Evolutionary conservation across 208 protist species (phyloP).

Genomic region (Trypanosoma lewisi): DNA sequence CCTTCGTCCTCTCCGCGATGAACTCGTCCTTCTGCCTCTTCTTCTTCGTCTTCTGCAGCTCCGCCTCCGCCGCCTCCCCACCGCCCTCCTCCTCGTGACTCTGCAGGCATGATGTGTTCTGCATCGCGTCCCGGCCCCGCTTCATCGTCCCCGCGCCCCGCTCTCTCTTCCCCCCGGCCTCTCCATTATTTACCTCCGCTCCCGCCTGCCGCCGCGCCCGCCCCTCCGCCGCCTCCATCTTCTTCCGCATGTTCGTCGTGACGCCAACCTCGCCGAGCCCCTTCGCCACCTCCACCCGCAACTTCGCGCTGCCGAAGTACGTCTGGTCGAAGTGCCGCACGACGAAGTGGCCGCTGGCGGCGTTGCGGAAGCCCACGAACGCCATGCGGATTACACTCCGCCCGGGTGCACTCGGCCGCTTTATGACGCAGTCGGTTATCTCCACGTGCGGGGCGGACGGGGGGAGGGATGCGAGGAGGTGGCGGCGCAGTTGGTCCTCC

Average conservation of each 20-base stretch:
- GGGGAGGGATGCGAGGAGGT: slow-evolving; percentile 72
- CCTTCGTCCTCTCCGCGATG: slow-evolving; percentile 58
- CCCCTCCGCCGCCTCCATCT: slow-evolving; percentile 14
- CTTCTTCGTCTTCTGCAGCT: slow-evolving; percentile 7
- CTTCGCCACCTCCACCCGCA: slow-evolving; percentile 86
- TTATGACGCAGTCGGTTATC: slow-evolving; percentile 79
- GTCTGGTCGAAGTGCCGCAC: slow-evolving; percentile 90
- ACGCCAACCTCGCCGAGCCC: slow-evolving; percentile 58
- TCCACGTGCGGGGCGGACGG: slow-evolving; percentile 82
- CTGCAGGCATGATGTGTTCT: slow-evolving; percentile 2
- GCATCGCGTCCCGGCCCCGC: background rate
- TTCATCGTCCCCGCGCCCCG: slow-evolving; percentile 6
- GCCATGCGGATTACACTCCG: slow-evolving; percentile 90
- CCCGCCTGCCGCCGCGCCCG: no score
- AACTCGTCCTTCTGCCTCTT: slow-evolving; percentile 50
- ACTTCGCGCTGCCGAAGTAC: slow-evolving; percentile 93
- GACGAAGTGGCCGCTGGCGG: slow-evolving; percentile 84
- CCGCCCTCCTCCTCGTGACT: slow-evolving; percentile 8
- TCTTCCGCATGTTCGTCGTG: slow-evolving; percentile 66
- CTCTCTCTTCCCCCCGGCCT: background rate
- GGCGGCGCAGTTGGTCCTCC: slow-evolving; percentile 87
- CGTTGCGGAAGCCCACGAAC: slow-evolving; percentile 94
- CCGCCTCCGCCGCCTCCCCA: slow-evolving; percentile 11
- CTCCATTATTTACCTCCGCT: slow-evolving; percentile 10
- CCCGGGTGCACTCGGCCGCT: slow-evolving; percentile 16